Evolutionary conservation across 495 filamentous ascomycete species (phyloP).

Genomic region (Penicillium silybi): DNA sequence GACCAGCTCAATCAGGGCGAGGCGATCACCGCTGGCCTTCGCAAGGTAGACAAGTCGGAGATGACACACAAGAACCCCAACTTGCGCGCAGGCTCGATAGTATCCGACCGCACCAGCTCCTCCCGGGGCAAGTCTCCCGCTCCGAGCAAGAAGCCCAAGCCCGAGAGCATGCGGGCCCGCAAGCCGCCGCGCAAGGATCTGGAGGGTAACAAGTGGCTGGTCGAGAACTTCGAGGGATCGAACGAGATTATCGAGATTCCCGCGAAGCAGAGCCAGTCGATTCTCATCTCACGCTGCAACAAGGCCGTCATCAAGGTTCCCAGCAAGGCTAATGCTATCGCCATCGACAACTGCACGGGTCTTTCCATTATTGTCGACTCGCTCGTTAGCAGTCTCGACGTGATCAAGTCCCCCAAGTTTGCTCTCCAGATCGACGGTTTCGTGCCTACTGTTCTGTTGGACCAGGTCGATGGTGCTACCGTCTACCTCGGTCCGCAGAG

Average conservation of each 20-base stretch:
- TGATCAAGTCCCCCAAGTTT: constrained; percentile 91
- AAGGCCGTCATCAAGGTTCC: constrained; percentile 84
- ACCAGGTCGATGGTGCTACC: constrained; percentile 87
- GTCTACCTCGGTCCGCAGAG: constrained; percentile 81
- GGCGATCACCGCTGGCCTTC: constrained; percentile 76
- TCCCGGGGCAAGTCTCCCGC: constrained; percentile 72
- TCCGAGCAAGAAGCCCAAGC: constrained; percentile 89
- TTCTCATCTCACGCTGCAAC: constrained; percentile 87
- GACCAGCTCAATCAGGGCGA: constrained; percentile 85
- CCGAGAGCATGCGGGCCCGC: constrained; percentile 87
- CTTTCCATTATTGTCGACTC: constrained; percentile 83
- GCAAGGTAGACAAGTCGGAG: constrained; percentile 87
- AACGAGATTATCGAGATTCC: constrained; percentile 67
- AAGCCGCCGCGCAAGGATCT: constrained; percentile 89
- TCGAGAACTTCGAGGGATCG: constrained; percentile 91
- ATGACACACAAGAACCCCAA: constrained; percentile 99
- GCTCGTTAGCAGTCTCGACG: constrained; percentile 85
- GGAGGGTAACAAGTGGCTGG: constrained; percentile 92
- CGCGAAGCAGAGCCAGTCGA: constrained; percentile 77
- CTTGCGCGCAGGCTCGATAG: constrained; percentile 68
- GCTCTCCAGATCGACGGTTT: constrained; percentile 81
- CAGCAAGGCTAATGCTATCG: constrained; percentile 93
- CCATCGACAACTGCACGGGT: constrained; percentile 83
- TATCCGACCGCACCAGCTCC: constrained; percentile 50
- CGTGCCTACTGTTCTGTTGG: constrained; percentile 81